Evolutionary conservation across 1,284 basidiomycete species (phyloP).

Genomic region (Melampsora americana): DNA sequence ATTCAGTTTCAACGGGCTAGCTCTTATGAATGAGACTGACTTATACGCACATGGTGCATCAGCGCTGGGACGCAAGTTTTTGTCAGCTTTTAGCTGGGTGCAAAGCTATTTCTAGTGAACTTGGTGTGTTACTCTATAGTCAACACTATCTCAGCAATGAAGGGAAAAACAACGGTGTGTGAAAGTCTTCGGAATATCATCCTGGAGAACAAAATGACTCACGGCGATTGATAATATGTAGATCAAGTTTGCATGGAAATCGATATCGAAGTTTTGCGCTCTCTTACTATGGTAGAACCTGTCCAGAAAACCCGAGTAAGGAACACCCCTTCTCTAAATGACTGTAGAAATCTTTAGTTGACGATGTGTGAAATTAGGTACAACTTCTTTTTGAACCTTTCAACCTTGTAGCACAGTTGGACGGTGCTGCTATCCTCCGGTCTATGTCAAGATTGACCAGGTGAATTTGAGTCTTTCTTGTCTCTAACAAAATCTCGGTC

Average conservation of each 20-base stretch:
- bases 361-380: constrained; percentile 5
- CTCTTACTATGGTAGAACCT: not conserved
- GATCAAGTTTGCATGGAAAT: not conserved
- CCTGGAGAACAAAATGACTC: too few species aligned
- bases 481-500: not conserved
- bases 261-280: not conserved
- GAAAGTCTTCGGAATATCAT: not conserved
- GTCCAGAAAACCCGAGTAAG: not conserved
- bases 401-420: constrained; percentile 28
- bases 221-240: not conserved
- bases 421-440: constrained; percentile 21
- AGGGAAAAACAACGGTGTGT: constrained; percentile 4
- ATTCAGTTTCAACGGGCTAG: not conserved
- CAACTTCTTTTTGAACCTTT: constrained; percentile 17
- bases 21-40: not conserved
- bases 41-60: not conserved
- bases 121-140: constrained; percentile 35
- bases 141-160: constrained; percentile 30
- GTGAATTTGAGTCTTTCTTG: not conserved
- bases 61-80: constrained; percentile 5
- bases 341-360: not conserved
- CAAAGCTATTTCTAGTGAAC: constrained; percentile 20
- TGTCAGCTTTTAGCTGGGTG: constrained; percentile 19
- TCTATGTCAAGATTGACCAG: constrained; percentile 12
- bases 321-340: too few species aligned